Conservation (phyloP, 805 yeast genomes). For the Saturnispora bothae region DNA sequence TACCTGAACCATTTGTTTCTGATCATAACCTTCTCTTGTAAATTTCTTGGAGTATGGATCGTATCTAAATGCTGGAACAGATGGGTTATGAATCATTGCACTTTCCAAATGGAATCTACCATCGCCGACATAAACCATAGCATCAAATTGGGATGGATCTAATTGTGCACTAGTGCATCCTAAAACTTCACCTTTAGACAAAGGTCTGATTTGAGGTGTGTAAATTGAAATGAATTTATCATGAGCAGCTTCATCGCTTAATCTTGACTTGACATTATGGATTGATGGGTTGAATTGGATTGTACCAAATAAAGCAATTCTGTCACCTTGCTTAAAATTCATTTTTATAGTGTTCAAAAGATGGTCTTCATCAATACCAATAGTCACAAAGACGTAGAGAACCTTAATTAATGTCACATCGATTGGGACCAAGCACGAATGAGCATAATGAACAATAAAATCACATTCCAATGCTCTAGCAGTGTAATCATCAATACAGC, state of each 20-base stretch:
- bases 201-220: slow-evolving; percentile 87
- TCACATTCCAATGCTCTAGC: slow-evolving; percentile 92
- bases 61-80: slow-evolving; percentile 82
- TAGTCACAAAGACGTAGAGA: slow-evolving; percentile 90
- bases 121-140: slow-evolving; percentile 89
- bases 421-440: slow-evolving; percentile 91
- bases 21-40: slow-evolving; percentile 83
- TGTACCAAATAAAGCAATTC: slow-evolving; percentile 84
- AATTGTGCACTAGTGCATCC: slow-evolving; percentile 92
- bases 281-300: slow-evolving; percentile 94
- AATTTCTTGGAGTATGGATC: slow-evolving; percentile 92
- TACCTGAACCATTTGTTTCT: slow-evolving; percentile 64
- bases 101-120: slow-evolving; percentile 93
- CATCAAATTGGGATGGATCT: slow-evolving; percentile 51
- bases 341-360: slow-evolving; percentile 62
- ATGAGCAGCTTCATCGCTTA: slow-evolving; percentile 30
- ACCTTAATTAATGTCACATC: slow-evolving; percentile 87
- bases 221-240: slow-evolving; percentile 46
- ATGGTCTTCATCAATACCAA: slow-evolving; percentile 76
- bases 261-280: slow-evolving; percentile 59
- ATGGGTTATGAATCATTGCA: slow-evolving; percentile 96
- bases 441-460: slow-evolving; percentile 92
- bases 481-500: slow-evolving; percentile 94
- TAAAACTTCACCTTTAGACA: slow-evolving; percentile 90
- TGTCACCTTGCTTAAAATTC: slow-evolving; percentile 54